These are phyloP conservation scores for Cordyceps farinosa DNA, from an alignment of 2,329 filamentous ascomycete species.

Conservation along the genomic window DNA sequence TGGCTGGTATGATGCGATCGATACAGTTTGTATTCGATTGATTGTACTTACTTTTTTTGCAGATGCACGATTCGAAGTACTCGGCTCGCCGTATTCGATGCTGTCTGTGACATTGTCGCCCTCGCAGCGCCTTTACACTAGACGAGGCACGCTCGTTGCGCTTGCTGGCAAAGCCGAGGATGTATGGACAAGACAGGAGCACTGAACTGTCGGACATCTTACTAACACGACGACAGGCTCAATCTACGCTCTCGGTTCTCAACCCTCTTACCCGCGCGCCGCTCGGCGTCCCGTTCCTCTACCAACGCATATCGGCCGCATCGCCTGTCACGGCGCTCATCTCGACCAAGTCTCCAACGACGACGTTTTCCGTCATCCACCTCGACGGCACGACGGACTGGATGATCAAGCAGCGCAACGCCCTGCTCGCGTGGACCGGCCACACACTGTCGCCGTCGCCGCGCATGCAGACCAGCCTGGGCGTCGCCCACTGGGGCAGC, in stretches of 20 bases:
- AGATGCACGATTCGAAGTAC: slow-evolving; percentile 94
- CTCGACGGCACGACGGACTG: slow-evolving; percentile 94
- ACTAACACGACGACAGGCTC: slow-evolving; percentile 52
- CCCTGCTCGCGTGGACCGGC: slow-evolving; percentile 93
- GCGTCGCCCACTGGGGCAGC: slow-evolving; percentile 86
- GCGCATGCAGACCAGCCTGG: slow-evolving; percentile 69
- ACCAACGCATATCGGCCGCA: slow-evolving; percentile 85
- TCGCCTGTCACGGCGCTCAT: slow-evolving; percentile 85
- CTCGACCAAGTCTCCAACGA: slow-evolving; percentile 79
- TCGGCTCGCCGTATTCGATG: slow-evolving; percentile 88
- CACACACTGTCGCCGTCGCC: slow-evolving; percentile 76
- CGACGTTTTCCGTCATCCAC: slow-evolving; percentile 82
- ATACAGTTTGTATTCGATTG: background rate
- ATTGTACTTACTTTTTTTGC: slow-evolving; percentile 1
- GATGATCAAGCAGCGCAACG: slow-evolving; percentile 84
- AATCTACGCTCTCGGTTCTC: slow-evolving; percentile 84
- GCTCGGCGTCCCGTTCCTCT: slow-evolving; percentile 89
- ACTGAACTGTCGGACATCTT: too few species aligned
- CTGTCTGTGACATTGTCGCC: slow-evolving; percentile 90
- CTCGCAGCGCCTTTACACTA: slow-evolving; percentile 89
- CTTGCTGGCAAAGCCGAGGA: slow-evolving; percentile 89
- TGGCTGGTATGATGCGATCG: slow-evolving; percentile 42
- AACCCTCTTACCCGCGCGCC: slow-evolving; percentile 76
- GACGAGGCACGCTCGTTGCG: slow-evolving; percentile 85
- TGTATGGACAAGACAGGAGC: slow-evolving; percentile 45